Conservation (phyloP, 2,329 filamentous ascomycete species). For the Colletotrichum sp. region DNA sequence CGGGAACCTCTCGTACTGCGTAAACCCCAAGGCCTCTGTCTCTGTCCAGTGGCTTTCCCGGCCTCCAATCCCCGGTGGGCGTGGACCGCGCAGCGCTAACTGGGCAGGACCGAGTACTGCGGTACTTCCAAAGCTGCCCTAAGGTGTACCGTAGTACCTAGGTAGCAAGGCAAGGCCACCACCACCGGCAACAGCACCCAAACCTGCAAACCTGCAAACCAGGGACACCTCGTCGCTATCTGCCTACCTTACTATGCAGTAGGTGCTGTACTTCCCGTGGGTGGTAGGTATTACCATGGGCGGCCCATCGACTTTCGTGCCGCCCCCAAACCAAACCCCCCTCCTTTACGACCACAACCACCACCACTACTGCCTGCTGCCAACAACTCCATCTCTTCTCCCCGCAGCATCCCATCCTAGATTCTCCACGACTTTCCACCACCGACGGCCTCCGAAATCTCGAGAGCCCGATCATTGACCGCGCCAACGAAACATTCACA, state of each 20-base stretch:
- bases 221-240: neutral
- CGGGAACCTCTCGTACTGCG: neutral
- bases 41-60: neutral
- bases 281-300: neutral
- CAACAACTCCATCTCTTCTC: constrained; percentile 1
- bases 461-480: neutral
- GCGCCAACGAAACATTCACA: neutral
- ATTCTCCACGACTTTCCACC: constrained; percentile 1
- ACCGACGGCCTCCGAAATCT: neutral
- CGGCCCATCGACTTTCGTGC: neutral
- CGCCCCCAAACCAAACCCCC: constrained; percentile 1
- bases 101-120: neutral
- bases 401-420: constrained; percentile 5
- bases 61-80: neutral
- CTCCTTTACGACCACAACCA: neutral
- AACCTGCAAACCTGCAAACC: neutral
- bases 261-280: neutral
- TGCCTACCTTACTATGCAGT: neutral
- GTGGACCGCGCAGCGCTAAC: neutral
- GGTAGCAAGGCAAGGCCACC: neutral
- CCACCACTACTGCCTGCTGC: neutral
- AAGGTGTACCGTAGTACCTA: too few species aligned
- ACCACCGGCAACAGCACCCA: neutral
- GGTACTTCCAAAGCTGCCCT: too few species aligned
- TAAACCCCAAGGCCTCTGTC: neutral